Evolutionary conservation across 805 yeast species (phyloP).

Genomic region (Hemisphaericaspora nanyangensis): DNA sequence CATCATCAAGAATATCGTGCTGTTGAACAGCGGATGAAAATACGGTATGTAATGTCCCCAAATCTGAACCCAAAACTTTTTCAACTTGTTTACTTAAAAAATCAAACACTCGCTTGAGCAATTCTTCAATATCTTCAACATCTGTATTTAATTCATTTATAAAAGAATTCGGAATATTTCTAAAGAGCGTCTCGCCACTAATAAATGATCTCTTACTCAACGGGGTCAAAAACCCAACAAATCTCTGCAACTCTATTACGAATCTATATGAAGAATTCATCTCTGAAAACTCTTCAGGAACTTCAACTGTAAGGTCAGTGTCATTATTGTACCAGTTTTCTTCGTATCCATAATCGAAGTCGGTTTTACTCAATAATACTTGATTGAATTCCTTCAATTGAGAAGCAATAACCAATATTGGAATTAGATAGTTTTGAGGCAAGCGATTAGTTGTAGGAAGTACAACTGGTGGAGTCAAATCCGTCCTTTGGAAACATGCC

Average conservation of each 20-base stretch:
- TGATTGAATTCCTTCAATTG: conserved; percentile 19
- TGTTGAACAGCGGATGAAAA: conserved; percentile 26
- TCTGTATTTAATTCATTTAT: conserved; percentile 11
- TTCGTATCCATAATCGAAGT: conserved; percentile 14
- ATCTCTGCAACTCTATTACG: conserved; percentile 20
- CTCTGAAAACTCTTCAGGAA: conserved; percentile 6
- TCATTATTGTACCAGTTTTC: conserved; percentile 16
- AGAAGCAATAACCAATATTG: conserved; percentile 25
- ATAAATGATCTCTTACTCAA: conserved; percentile 19
- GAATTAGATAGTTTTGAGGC: conserved; percentile 25
- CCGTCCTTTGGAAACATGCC: neutral
- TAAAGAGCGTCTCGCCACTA: conserved; percentile 15
- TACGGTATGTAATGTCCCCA: conserved; percentile 8
- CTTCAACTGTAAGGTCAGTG: conserved; percentile 4
- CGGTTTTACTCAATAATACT: conserved; percentile 10
- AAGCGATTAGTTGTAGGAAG: conserved; percentile 11
- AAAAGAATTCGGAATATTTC: conserved; percentile 16
- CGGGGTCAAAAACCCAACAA: conserved; percentile 17
- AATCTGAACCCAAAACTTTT: conserved; percentile 3
- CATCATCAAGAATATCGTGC: conserved; percentile 17
- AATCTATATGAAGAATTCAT: conserved; percentile 9
- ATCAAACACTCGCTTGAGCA: conserved; percentile 11
- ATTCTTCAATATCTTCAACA: conserved; percentile 19
- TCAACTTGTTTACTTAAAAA: neutral
- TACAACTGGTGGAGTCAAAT: conserved; percentile 13